Conservation (phyloP, 1,284 basidiomycete species). For the Pseudozyma thailandica region DNA sequence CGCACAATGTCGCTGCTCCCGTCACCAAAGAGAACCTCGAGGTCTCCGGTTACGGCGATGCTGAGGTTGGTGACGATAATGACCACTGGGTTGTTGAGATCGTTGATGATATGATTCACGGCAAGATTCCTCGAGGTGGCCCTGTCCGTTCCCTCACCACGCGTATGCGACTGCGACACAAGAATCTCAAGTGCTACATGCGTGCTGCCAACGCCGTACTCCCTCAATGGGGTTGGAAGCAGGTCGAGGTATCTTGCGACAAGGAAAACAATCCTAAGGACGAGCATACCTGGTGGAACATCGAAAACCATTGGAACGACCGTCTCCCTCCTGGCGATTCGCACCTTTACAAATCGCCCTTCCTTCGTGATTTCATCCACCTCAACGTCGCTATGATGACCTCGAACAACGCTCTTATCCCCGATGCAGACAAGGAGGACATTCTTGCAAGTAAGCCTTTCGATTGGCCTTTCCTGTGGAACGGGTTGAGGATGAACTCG, state of each 20-base stretch:
- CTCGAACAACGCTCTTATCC: constrained; percentile 95
- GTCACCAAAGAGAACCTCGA: constrained; percentile 90
- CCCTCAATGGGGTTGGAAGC: constrained; percentile 99
- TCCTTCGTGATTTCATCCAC: constrained; percentile 97
- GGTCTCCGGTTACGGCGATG: constrained; percentile 91
- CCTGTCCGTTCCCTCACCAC: constrained; percentile 90
- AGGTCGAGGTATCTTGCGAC: constrained; percentile 93
- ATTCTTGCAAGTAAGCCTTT: constrained; percentile 89
- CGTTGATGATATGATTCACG: constrained; percentile 79
- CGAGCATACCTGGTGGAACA: constrained; percentile 94
- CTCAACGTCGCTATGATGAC: constrained; percentile 99
- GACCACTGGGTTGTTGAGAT: constrained; percentile 95
- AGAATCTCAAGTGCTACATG: constrained; percentile 76
- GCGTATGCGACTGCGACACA: constrained; percentile 83
- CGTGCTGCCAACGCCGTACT: constrained; percentile 87
- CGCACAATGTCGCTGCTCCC: constrained; percentile 86
- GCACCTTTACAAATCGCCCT: constrained; percentile 88
- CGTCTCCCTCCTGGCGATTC: constrained; percentile 84
- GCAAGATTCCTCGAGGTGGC: constrained; percentile 73
- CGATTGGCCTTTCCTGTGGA: constrained; percentile 95
- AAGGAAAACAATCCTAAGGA: constrained; percentile 86
- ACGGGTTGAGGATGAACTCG: constrained; percentile 87
- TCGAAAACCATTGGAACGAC: constrained; percentile 96
- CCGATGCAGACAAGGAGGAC: constrained; percentile 97
- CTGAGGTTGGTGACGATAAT: constrained; percentile 83